Base-by-base conservation (phyloP, 345 rosid genomes). In the Hevea brasiliensis region DNA sequence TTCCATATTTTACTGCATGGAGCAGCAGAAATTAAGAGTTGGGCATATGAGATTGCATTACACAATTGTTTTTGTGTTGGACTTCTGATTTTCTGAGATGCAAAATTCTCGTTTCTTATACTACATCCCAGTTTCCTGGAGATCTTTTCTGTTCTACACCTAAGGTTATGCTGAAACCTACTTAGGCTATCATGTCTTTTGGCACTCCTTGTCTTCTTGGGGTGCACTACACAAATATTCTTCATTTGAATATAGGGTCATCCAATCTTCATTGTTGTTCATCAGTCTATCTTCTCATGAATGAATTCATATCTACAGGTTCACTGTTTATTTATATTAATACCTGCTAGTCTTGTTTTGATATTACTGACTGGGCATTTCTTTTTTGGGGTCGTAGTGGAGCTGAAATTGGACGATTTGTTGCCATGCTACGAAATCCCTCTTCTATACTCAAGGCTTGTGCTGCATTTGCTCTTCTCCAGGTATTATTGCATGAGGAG, bases 391-490 rank as follows among this genome's bases (percentile, higher is more conserved):
- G 11, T 26, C 37, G 0, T 64, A 81, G 87, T 55, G 82, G 68
- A 12, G 79, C 83, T 42, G 87, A 84, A 73, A 84, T 84, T 50
- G 81, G 83, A 61, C 76, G 84, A 79, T 81, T 84, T 65, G 81
- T 81, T 55, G 18, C 84, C 35, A 84, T 84, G 87, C 70, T 84
- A 56, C 73, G 87, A 27, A 81, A 78, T 71, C 73, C 83, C 20
- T 84, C 72, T 61, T 67, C 77, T 12, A 64, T 74, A 42, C 78
- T 84, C 11, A 81, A 68, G 73, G 48, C 79, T 0, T 84, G 87
- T 74, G 77, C 87, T 27, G 79, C 84, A 42, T 79, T 84, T 26
- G 84, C 87, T 59, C 84, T 84, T 71, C 77, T 84, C 62, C 87
- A 84, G 81, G 87, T 84, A 68, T 66, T 20, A 7, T 20, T 67